These are phyloP conservation scores for Termitomyces sp. DNA, from an alignment of 768 basidiomycete species.

Conservation along the genomic window DNA sequence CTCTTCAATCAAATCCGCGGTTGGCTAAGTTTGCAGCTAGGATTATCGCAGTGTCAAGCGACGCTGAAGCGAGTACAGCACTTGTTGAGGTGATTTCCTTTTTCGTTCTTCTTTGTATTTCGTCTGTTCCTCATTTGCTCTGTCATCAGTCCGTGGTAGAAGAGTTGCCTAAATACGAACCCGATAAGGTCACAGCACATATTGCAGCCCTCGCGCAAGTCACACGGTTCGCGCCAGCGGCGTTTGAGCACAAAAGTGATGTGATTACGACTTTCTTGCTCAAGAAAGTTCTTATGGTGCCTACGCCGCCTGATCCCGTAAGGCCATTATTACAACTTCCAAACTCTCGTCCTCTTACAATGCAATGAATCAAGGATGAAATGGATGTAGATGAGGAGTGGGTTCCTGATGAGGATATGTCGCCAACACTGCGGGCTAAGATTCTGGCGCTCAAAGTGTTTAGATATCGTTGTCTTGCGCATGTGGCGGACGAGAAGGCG, in stretches of 20 bases:
- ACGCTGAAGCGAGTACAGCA: slow-evolving; percentile 45
- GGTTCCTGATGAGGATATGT: slow-evolving; percentile 64
- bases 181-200: slow-evolving; percentile 59
- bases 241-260: slow-evolving; percentile 79
- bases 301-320: slow-evolving; percentile 44
- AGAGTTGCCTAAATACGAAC: slow-evolving; percentile 41
- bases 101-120: background rate
- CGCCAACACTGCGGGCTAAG: slow-evolving; percentile 62
- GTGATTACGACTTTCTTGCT: slow-evolving; percentile 68
- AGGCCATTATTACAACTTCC: slow-evolving; percentile 20
- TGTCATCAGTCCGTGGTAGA: slow-evolving; percentile 53
- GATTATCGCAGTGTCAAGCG: slow-evolving; percentile 57
- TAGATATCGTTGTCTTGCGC: slow-evolving; percentile 75
- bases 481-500: slow-evolving; percentile 54
- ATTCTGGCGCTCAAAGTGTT: slow-evolving; percentile 77
- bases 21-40: slow-evolving; percentile 88
- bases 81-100: slow-evolving; percentile 59
- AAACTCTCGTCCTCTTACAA: background rate
- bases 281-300: slow-evolving; percentile 66
- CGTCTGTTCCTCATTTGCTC: background rate
- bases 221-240: slow-evolving; percentile 60
- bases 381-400: slow-evolving; percentile 72
- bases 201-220: slow-evolving; percentile 74
- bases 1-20: slow-evolving; percentile 52
- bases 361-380: slow-evolving; percentile 39